Evolutionary conservation across 1,139 yeast genomes (phyloP).

Genomic region (Yamadazyma friedrichii): DNA sequence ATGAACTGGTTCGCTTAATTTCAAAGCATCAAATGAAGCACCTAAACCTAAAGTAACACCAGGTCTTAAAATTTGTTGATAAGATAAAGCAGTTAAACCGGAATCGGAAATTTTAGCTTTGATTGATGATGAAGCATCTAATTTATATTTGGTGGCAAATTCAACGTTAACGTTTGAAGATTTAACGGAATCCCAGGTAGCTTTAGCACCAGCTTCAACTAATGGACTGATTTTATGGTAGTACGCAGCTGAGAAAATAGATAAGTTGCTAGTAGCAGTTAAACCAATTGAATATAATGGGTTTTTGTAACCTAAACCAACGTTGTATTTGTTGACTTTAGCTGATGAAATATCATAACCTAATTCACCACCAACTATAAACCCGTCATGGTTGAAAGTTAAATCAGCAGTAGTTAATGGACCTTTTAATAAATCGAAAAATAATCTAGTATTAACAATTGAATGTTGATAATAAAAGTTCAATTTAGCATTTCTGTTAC

Average conservation of each 20-base stretch:
- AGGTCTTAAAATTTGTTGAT: slow-evolving; percentile 94
- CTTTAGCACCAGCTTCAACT: slow-evolving; percentile 98
- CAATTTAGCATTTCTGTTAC: slow-evolving; percentile 86
- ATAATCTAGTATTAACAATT: slow-evolving; percentile 90
- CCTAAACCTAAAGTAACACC: slow-evolving; percentile 98
- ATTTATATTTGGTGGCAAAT: slow-evolving; percentile 92
- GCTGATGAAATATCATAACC: slow-evolving; percentile 95
- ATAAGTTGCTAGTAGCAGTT: slow-evolving; percentile 85
- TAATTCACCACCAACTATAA: slow-evolving; percentile 96
- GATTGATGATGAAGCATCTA: slow-evolving; percentile 84
- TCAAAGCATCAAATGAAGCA: slow-evolving; percentile 94
- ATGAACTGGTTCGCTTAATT: slow-evolving; percentile 96
- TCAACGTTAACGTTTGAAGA: slow-evolving; percentile 77
- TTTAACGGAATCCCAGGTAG: slow-evolving; percentile 84
- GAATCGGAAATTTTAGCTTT: slow-evolving; percentile 98
- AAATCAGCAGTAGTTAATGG: slow-evolving; percentile 95
- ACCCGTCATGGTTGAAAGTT: slow-evolving; percentile 93
- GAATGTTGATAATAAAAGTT: slow-evolving; percentile 93
- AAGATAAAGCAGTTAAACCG: slow-evolving; percentile 91
- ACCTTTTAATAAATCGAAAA: slow-evolving; percentile 93
- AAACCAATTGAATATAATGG: slow-evolving; percentile 86
- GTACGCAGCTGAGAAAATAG: slow-evolving; percentile 92
- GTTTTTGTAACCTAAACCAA: slow-evolving; percentile 91
- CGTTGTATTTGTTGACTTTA: slow-evolving; percentile 89
- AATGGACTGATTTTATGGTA: slow-evolving; percentile 91